A percentile compares a stretch with the other conserved stretches of the same genome.
Evolutionary conservation across 1,284 basidiomycete species (phyloP).

Genomic region (Puccinia coronata): DNA sequence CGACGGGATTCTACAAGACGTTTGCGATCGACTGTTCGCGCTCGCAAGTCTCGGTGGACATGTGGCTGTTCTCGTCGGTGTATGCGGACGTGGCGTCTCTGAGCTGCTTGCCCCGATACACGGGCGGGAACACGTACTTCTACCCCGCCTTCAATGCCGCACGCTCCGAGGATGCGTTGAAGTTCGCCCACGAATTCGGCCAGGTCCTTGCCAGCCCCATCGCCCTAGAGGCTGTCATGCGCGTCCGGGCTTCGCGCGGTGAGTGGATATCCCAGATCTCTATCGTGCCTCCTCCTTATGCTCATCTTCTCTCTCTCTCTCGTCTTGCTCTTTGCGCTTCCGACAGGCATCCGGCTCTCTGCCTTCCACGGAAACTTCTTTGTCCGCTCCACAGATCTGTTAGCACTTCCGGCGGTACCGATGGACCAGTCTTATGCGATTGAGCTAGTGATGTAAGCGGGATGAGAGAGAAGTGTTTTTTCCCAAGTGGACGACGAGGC

Average conservation of each 20-base stretch:
- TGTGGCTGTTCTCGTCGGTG: constrained; percentile 92
- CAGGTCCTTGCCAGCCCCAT: constrained; percentile 90
- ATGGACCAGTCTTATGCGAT: constrained; percentile 96
- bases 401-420: constrained; percentile 94
- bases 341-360: constrained; percentile 92
- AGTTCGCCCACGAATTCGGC: constrained; percentile 96
- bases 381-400: constrained; percentile 92
- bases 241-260: constrained; percentile 91
- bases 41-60: constrained; percentile 95
- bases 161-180: constrained; percentile 89
- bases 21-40: constrained; percentile 98
- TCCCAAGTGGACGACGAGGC: not conserved
- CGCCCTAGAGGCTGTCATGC: constrained; percentile 95
- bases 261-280: constrained; percentile 47
- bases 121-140: constrained; percentile 96
- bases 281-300: not conserved
- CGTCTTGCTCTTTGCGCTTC: constrained; percentile 65
- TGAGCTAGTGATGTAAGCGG: constrained; percentile 78
- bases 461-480: too few relatives aligned
- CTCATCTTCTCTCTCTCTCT: not conserved
- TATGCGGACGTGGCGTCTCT: constrained; percentile 96
- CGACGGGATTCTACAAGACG: constrained; percentile 94
- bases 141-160: constrained; percentile 97
- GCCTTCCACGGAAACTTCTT: constrained; percentile 99
- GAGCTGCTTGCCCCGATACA: constrained; percentile 93